Evolutionary conservation across 2,329 filamentous ascomycete species (phyloP).

Genomic region (Knufia fluminis): DNA sequence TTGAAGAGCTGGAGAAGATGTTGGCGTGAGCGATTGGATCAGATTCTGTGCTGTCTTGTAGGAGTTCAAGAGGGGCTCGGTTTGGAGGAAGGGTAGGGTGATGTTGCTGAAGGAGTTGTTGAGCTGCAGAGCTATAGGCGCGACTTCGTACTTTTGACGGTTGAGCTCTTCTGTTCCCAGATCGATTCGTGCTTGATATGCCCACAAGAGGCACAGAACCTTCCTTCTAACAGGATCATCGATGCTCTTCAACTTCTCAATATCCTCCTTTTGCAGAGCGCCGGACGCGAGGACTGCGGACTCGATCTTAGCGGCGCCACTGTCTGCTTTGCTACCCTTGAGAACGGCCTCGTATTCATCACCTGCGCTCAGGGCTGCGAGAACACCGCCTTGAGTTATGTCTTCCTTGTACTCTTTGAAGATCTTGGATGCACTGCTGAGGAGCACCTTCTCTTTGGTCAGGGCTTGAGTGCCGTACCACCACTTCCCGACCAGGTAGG

Average conservation of each 20-base stretch:
- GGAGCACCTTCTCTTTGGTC: constrained; percentile 86
- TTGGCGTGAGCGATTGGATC: constrained; percentile 79
- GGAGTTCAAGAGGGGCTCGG: constrained; percentile 69
- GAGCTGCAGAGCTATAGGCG: constrained; percentile 73
- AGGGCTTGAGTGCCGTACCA: constrained; percentile 94
- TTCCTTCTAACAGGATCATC: constrained; percentile 76
- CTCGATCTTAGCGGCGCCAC: constrained; percentile 74
- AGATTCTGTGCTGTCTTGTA: constrained; percentile 77
- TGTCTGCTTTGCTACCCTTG: constrained; percentile 68
- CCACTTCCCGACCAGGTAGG: constrained; percentile 91
- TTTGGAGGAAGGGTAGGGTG: constrained; percentile 75
- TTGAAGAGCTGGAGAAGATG: constrained; percentile 79
- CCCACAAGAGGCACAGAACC: constrained; percentile 83
- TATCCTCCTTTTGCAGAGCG: constrained; percentile 64
- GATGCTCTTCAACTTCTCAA: constrained; percentile 64
- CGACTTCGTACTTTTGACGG: constrained; percentile 73
- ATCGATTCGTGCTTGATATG: constrained; percentile 82
- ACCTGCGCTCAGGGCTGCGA: constrained; percentile 72
- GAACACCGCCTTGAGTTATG: constrained; percentile 68
- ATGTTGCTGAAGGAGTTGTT: constrained; percentile 84
- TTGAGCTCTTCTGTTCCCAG: constrained; percentile 69
- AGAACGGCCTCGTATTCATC: constrained; percentile 74
- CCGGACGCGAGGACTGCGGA: constrained; percentile 61
- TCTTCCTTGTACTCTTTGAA: constrained; percentile 88
- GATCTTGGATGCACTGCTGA: constrained; percentile 87